Evolutionary conservation across 2,329 filamentous ascomycete genomes (phyloP), one percentile per base, ranked within the genome.

Genomic region (Penicillium sp.): DNA sequence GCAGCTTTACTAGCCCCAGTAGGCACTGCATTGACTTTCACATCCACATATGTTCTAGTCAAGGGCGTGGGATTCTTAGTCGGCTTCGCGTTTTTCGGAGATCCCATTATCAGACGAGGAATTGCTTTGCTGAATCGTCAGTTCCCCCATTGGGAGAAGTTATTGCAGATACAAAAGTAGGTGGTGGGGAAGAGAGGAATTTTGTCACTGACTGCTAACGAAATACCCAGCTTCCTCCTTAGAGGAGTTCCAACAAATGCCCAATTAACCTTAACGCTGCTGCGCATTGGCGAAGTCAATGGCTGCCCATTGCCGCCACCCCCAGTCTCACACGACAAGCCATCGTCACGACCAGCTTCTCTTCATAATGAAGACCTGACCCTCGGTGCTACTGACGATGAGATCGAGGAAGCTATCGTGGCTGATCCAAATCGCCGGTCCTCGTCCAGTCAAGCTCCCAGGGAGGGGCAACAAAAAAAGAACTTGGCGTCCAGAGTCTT

Each of bases 181-280:
- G 50, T 33, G 4, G 1, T 6, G 7, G 4, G 14, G 13, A 6
- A 10, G 3, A 7, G 21, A 1, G 17, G 15, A n/a, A 4, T 13
- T 19, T 5, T 13, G 13, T 10, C 7, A 13, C 2, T 18, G 30
- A 6, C 18, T 38, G 23, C 50, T 62, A 39, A 65, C 39, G 25
- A 10, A 21, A 28, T 11, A 8, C 2, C 28, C 34, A 73, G 70
- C 49, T 87, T 84, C 0, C 61, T 93, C 1, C 78, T 94, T 35
- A 87, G 85, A 58, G 86, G 87, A 2, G 82, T 93, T 0, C 88
- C 88, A 1, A 94, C 87, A 2, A 93, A 94, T 58, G 86, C 87
- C 3, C 88, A 94, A 58, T 77, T 94, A 13, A 82, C 87, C 0
- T 70, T 94, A 18, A 94, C 87, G 0, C 74, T 94, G 1, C 78